Evolutionary conservation across 176 grass and related monocot species (phyloP), one percentile per base, ranked within the genome.

Genomic region (Carex parvula): DNA sequence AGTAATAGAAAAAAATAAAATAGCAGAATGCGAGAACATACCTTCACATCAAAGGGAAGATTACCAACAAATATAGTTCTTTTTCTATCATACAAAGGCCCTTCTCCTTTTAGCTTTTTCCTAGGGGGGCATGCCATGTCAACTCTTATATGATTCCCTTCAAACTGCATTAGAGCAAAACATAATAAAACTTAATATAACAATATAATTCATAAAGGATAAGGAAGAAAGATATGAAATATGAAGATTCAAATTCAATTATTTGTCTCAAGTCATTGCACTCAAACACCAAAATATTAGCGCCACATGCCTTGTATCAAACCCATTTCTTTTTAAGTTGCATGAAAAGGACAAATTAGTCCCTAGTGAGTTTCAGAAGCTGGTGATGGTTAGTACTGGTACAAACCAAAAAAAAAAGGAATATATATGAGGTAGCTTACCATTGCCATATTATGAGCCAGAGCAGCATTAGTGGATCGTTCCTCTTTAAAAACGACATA

Each of bases 401-500:
- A 78, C 73, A 78, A 57, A 8, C 73, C 21, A 18, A 8, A 0
- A 18, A 60, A 29, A 1, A 42, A 9, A 7, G 7, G 20, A 88
- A 60, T 16, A 48, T 56, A 48, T 56, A 48, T 41, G 4, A 37
- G n/a, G 1, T 18, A 64, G 67, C 70, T 0, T 52, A 99, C 96
- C 91, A 86, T 35, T 86, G 89, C 85, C 96, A 99, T 99, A 85
- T 99, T 99, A 78, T 89, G 91, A 74, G 87, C 88, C 44, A 95
- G 86, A 80, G 96, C 89, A 68, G 91, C 12, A 21, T 37, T 82
- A 3, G 91, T 85, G 29, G 80, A 89, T 83, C 90, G 89, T 74
- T 95, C 93, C 64, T 91, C 91, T 89, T 94, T 92, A 83, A 99
- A 99, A 35, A 99, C 96, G 60, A 95, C 91, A 84, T 99, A 99